A percentile compares a stretch with the other conserved stretches of the same genome.
phyloP scores from a whole-genome alignment of 257 asterid genomes.

The Nicotiana sylvestris region DNA sequence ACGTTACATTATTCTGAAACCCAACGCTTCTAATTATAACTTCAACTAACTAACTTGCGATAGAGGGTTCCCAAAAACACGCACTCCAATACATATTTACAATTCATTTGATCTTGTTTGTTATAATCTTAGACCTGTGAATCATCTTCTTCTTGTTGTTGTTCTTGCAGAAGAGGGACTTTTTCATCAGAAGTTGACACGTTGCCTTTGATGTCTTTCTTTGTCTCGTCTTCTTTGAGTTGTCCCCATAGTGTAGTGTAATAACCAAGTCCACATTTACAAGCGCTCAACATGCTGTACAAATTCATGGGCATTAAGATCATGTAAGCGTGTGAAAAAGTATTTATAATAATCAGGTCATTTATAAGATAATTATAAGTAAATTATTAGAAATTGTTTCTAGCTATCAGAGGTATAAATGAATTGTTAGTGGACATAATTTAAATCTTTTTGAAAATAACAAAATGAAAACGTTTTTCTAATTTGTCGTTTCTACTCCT shows the following conservation, averaged over 20 bases:
- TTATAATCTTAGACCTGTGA: constrained; percentile 26
- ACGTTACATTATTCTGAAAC: neutral
- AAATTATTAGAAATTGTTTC: too few species aligned
- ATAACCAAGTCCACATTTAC: constrained; percentile 62
- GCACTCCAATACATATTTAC: constrained; percentile 1
- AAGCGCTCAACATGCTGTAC: constrained; percentile 64
- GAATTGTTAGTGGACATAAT: too few species aligned
- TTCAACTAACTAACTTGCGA: neutral
- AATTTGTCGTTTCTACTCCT: too few species aligned
- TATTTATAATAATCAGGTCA: too few species aligned
- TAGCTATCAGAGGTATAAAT: too few species aligned
- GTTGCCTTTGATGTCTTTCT: constrained; percentile 6
- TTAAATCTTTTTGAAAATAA: too few species aligned
- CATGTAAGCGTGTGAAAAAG: too few species aligned
- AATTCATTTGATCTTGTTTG: neutral
- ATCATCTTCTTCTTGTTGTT: constrained; percentile 22
- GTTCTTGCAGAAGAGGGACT: constrained; percentile 41
- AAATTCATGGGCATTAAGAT: too few species aligned
- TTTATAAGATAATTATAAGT: too few species aligned
- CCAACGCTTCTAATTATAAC: neutral
- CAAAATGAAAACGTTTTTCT: too few species aligned
- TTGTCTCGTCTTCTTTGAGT: constrained; percentile 27
- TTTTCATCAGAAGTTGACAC: constrained; percentile 21
- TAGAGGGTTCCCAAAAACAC: constrained; percentile 16
- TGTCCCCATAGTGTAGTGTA: constrained; percentile 58